Base-by-base conservation (phyloP, 176 grass and related monocot species). In the Zoysia japonica region DNA sequence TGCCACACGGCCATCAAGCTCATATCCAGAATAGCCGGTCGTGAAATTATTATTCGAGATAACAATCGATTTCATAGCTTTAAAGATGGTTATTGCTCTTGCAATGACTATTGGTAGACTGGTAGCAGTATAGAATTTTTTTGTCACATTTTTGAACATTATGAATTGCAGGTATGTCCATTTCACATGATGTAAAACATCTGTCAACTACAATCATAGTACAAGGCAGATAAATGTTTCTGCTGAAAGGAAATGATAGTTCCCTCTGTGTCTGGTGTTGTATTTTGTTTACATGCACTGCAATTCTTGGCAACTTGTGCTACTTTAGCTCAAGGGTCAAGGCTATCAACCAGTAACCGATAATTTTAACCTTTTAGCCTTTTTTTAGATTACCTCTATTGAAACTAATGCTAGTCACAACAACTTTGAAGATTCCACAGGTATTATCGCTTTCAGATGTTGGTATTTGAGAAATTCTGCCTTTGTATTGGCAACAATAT, bases 41-140 rank as follows among this genome's bases (percentile, higher is more conserved):
- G 79, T 20, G 88, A 86, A 62, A 88, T 93, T 59, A 51, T 88
- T 72, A 82, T 93, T 16, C 77, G 85, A 79, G 91, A 90, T 78
- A 90, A 88, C 64, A 90, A 88, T 37, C 71, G 88, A 28, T 88
- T 90, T 47, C 91, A 93, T 82, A 88, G 75, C 82, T 93, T 93
- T 68, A 88, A 50, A 88, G 88, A 90, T 85, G 88, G 91, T 2
- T 80, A 55, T 49, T 93, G 88, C 76, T 93, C 85, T 53, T 93
- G 88, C 73, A 86, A 80, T 60, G 88, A 90, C 57, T 93, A 88
- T 71, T 90, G 88, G 91, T 93, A 89, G 82, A 51, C 67, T 90
- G 88, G 91, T 93, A 89, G 82, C 45, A 73, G 2, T 61, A 52
- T 19, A 20, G 67, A 49, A 11, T 61, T 2, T 7, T 16, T 17